Evolutionary conservation across 768 basidiomycete species (phyloP).

Genomic region (Termitomyces sp.): DNA sequence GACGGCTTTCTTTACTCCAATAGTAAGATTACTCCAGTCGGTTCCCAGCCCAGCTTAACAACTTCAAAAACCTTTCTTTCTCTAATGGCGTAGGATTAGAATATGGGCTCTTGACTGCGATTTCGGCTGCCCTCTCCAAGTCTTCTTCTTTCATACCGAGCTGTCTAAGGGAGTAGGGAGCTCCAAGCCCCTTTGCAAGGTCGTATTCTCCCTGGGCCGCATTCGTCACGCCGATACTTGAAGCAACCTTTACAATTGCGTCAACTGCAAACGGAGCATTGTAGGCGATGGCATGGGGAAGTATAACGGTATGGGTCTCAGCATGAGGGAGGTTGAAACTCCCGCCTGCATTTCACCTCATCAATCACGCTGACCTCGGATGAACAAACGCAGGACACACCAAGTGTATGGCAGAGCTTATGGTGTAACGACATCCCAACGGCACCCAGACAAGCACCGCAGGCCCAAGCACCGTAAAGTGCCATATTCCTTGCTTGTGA

Average conservation of each 20-base stretch:
- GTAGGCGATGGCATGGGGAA: slow-evolving; percentile 34
- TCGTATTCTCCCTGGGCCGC: slow-evolving; percentile 19
- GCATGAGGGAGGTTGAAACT: slow-evolving; percentile 34
- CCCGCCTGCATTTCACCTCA: slow-evolving; percentile 19
- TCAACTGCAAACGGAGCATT: slow-evolving; percentile 27
- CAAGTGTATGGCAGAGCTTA: slow-evolving; percentile 32
- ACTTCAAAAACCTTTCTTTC: slow-evolving; percentile 21
- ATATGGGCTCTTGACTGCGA: slow-evolving; percentile 30
- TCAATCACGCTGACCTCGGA: background rate
- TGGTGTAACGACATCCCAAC: slow-evolving; percentile 34
- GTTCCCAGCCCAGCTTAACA: slow-evolving; percentile 24
- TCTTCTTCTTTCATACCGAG: slow-evolving; percentile 36
- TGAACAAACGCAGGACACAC: slow-evolving; percentile 21
- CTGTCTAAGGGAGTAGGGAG: slow-evolving; percentile 26
- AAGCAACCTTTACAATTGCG: slow-evolving; percentile 26
- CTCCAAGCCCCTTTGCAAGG: slow-evolving; percentile 21
- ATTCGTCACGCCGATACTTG: slow-evolving; percentile 17
- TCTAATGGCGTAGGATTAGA: slow-evolving; percentile 33
- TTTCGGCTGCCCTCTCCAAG: slow-evolving; percentile 29
- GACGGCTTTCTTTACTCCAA: background rate
- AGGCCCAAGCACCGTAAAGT: slow-evolving; percentile 32
- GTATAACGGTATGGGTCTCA: slow-evolving; percentile 37
- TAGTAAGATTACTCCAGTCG: slow-evolving; percentile 16
- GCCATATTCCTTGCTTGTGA: slow-evolving; percentile 27
- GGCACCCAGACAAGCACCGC: slow-evolving; percentile 26